A percentile compares a stretch with the other conserved stretches of the same genome.
These are phyloP conservation scores for Elaeis guineensis DNA, from an alignment of 176 grass and related monocot species.

Conservation along the genomic window DNA sequence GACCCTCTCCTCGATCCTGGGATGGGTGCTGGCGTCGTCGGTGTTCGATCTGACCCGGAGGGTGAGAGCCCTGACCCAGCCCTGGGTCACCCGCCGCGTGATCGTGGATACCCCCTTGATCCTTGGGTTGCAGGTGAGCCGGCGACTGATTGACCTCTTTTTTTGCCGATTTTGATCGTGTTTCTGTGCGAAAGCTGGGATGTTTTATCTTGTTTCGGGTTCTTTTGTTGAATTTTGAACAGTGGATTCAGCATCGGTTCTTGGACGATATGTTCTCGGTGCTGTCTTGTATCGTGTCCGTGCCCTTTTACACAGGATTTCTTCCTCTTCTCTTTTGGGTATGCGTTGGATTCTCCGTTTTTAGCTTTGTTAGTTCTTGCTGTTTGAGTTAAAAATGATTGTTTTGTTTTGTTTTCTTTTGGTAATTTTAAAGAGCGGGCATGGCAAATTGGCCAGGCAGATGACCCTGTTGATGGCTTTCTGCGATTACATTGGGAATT, in stretches of 20 bases:
- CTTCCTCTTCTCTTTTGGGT: conserved; percentile 96
- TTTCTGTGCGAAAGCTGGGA: neutral
- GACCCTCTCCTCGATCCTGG: conserved; percentile 46
- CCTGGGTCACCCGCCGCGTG: conserved; percentile 62
- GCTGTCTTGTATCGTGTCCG: conserved; percentile 83
- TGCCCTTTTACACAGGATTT: conserved; percentile 96
- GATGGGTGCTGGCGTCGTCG: conserved; percentile 73
- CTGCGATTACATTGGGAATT: conserved; percentile 86
- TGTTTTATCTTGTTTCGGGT: conserved; percentile 9
- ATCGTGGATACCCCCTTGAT: conserved; percentile 54
- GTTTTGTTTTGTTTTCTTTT: conserved; percentile 11
- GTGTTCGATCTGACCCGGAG: conserved; percentile 68
- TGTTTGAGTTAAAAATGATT: neutral
- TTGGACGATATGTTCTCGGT: conserved; percentile 79
- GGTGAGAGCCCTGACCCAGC: conserved; percentile 45
- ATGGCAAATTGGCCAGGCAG: conserved; percentile 77
- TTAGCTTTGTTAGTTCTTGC: conserved; percentile 5
- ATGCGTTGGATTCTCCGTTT: conserved; percentile 5
- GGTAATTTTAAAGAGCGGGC: conserved; percentile 55
- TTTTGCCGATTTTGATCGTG: too few species aligned
- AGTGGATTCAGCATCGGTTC: conserved; percentile 55
- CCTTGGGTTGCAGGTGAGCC: conserved; percentile 57
- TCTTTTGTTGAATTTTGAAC: conserved; percentile 27
- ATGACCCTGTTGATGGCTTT: conserved; percentile 96
- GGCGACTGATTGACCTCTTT: neutral